Percentiles rank a stretch among this genome's conserved stretches.
Conservation (phyloP, 1,284 basidiomycete species). For the Rhodotorula sp. region DNA sequence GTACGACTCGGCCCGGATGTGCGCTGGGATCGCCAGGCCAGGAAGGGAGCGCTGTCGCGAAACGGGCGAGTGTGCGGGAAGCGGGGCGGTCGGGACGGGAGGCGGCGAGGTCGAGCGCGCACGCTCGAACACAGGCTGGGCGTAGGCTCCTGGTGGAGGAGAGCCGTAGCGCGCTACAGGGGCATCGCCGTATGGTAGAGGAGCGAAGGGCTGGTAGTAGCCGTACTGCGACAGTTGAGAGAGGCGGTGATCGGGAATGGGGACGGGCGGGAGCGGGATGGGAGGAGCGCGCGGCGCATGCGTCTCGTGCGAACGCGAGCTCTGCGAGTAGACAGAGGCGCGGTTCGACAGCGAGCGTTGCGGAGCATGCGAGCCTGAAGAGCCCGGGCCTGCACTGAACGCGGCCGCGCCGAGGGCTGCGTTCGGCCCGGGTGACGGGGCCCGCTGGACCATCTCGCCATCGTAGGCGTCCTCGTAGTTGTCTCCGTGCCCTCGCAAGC, state of each 20-base stretch:
- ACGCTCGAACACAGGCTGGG: background rate
- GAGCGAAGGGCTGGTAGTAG: conserved; percentile 5
- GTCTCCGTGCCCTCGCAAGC: background rate
- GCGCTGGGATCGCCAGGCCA: conserved; percentile 10
- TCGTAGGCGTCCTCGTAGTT: conserved; percentile 6
- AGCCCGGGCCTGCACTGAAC: background rate
- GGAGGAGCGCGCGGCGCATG: background rate
- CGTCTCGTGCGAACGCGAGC: conserved; percentile 20
- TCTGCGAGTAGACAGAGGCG: conserved; percentile 13
- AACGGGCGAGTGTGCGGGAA: background rate
- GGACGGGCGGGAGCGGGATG: conserved; percentile 5
- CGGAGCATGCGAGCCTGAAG: background rate
- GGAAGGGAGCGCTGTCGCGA: conserved; percentile 1
- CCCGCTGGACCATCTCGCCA: background rate
- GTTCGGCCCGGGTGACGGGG: background rate
- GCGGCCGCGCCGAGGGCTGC: background rate
- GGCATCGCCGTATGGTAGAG: background rate
- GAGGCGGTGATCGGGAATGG: conserved; percentile 11
- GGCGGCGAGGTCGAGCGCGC: conserved; percentile 12
- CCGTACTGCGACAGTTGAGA: conserved; percentile 2
- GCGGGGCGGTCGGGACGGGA: background rate
- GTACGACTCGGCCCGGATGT: conserved; percentile 5
- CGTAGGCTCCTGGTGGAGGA: background rate
- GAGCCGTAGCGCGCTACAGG: background rate
- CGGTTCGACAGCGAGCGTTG: conserved; percentile 16